Conservation (phyloP, 352 stramenopile genomes). For the Phytopythium kandeliae region DNA sequence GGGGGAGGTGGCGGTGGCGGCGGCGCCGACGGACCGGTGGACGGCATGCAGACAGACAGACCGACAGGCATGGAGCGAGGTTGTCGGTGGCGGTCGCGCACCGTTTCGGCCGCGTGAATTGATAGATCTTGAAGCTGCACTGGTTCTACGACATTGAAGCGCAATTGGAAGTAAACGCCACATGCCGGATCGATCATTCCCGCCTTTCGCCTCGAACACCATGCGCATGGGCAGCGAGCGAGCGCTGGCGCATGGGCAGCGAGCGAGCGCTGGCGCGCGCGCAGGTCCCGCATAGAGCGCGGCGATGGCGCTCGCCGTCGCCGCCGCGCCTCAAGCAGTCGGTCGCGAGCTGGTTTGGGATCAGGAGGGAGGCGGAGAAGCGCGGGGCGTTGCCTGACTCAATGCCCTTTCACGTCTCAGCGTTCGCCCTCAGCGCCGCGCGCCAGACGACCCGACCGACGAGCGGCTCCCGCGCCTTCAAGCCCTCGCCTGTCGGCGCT, state of each 20-base stretch:
- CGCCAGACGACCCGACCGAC: not conserved
- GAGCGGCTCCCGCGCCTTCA: not conserved
- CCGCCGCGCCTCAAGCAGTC: not conserved
- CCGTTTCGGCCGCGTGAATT: not conserved
- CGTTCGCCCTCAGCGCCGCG: too few species aligned
- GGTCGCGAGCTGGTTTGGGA: not conserved
- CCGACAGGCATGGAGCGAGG: too few species aligned
- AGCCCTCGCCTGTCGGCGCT: too few species aligned
- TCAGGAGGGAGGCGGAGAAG: not conserved
- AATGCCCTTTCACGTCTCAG: not conserved
- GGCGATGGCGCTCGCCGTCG: not conserved
- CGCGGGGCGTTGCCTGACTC: not conserved
- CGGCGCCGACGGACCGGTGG: too few species aligned
- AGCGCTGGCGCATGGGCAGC: too few species aligned
- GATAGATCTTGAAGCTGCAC: not conserved
- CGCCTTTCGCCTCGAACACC: not conserved
- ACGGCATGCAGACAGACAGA: too few species aligned
- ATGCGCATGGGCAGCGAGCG: too few species aligned
- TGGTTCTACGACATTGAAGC: constrained; percentile 1
- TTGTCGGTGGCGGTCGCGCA: too few species aligned
- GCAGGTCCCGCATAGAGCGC: not conserved
- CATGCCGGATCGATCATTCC: too few species aligned
- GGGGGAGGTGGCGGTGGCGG: too few species aligned
- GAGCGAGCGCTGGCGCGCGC: too few species aligned
- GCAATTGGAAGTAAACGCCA: not conserved